Evolutionary conservation across 2,329 filamentous ascomycete genomes (phyloP).

Genomic region (Aureobasidium melanogenum): DNA sequence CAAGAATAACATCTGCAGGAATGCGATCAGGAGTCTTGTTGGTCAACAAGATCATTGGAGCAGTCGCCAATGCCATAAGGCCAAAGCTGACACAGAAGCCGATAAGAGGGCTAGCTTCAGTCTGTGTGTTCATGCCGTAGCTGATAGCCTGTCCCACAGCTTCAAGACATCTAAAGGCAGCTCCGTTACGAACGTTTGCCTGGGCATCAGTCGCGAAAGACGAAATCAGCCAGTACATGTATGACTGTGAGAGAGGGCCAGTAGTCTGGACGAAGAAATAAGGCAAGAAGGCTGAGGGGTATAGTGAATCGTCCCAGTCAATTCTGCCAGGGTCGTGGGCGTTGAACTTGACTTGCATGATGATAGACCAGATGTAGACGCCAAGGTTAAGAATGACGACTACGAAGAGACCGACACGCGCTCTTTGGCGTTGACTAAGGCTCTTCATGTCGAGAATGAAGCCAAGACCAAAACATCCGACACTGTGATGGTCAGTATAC

Average conservation of each 20-base stretch:
- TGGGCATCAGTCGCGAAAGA: constrained; percentile 10
- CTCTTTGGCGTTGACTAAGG: constrained; percentile 46
- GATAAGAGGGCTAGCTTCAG: background rate
- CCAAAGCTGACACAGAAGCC: constrained; percentile 24
- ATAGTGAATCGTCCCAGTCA: constrained; percentile 8
- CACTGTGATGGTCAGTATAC: constrained; percentile 30
- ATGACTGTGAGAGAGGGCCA: constrained; percentile 5
- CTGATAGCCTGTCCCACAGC: constrained; percentile 8
- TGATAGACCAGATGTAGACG: constrained; percentile 11
- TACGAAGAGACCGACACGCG: constrained; percentile 37
- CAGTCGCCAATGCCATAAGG: constrained; percentile 24
- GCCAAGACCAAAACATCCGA: constrained; percentile 41
- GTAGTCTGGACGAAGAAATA: constrained; percentile 12
- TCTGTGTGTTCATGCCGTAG: constrained; percentile 10
- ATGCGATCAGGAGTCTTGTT: constrained; percentile 26
- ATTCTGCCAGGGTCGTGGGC: constrained; percentile 1
- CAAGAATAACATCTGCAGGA: constrained; percentile 15
- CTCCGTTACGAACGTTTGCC: constrained; percentile 9
- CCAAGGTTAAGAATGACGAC: constrained; percentile 39
- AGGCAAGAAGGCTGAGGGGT: background rate
- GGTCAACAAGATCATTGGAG: constrained; percentile 26
- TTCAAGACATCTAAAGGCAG: constrained; percentile 5
- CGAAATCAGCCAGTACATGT: constrained; percentile 12
- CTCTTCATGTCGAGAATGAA: constrained; percentile 58
- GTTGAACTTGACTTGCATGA: constrained; percentile 11